Percentiles rank a stretch among this genome's conserved stretches.
These are phyloP conservation scores for Moricandia arvensis DNA, from an alignment of 345 rosid species.

Conservation along the genomic window DNA sequence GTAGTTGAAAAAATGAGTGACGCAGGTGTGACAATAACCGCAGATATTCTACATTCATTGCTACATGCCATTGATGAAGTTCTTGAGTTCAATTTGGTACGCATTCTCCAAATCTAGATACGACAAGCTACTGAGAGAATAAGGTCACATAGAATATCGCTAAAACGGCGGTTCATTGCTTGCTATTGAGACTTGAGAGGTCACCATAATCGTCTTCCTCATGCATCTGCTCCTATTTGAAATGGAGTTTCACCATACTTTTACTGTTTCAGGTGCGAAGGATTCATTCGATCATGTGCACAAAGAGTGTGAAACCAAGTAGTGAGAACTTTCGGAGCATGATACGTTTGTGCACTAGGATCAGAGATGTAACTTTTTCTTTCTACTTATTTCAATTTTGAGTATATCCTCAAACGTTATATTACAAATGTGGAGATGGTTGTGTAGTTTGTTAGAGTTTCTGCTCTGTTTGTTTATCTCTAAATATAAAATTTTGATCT, in stretches of 20 bases:
- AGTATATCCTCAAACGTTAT: slow-evolving; percentile 7
- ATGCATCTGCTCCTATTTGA: background rate
- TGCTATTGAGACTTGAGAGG: background rate
- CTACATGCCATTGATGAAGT: slow-evolving; percentile 50
- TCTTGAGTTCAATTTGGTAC: slow-evolving; percentile 70
- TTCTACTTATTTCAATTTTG: background rate
- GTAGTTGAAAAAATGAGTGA: slow-evolving; percentile 59
- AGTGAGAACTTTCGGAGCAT: slow-evolving; percentile 63
- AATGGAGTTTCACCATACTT: background rate
- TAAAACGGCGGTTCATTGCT: background rate
- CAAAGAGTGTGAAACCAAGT: slow-evolving; percentile 57
- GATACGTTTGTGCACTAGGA: slow-evolving; percentile 63
- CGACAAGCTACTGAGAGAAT: background rate
- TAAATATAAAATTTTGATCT: background rate
- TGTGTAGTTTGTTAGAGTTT: slow-evolving; percentile 8
- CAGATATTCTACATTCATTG: slow-evolving; percentile 47
- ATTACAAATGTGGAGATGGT: background rate
- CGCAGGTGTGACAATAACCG: slow-evolving; percentile 50
- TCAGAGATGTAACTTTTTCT: slow-evolving; percentile 71
- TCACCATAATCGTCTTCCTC: slow-evolving; percentile 15
- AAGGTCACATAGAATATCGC: background rate
- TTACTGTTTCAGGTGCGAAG: slow-evolving; percentile 51
- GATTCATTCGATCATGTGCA: slow-evolving; percentile 56
- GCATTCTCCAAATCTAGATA: slow-evolving; percentile 5
- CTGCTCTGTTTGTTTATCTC: slow-evolving; percentile 13